Base-by-base conservation (phyloP, 2,329 filamentous ascomycete species). In the Cephalotrichum gorgonifer region DNA sequence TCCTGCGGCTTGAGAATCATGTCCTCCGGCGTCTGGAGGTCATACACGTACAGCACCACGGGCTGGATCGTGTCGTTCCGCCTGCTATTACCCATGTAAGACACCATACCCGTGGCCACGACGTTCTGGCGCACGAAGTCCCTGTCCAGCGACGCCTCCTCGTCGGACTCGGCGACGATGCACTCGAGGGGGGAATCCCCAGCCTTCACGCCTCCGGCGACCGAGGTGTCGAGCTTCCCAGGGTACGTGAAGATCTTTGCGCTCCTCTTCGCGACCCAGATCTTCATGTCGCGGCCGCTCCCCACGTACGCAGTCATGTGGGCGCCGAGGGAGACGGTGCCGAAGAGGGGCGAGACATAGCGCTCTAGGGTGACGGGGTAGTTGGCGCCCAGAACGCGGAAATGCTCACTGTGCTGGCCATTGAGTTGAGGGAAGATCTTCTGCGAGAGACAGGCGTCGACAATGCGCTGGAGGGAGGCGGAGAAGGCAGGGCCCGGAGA, bases 161-260 rank as follows among this genome's bases (percentile, higher is more conserved):
- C 87, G 30, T 69, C 74, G 2, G 80, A 77, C 63, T 93, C 87
- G 42, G 85, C 75, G 23, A 88, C 70, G 51, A 90, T 71, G 58
- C 81, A 85, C 50, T 82, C 79, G 28, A 81, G 78, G 0, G 84
- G 81, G 2, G 64, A 69, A 60, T 89, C 79, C 1, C 76, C 76
- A 0, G 83, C 78, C 49, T 82, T 77, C 57, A 90, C 79, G 0
- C 87, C 87, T 3, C 87, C 87, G 0, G 86, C 87, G 14, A 90
- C 87, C 6, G 85, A 85, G 58, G 88, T 91, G 60, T 93, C 87
- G 49, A 90, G 71, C 73, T 86, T 81, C 3, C 79, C 77, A 0
- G 81, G 81, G 56, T 86, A 90, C 0, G 85, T 89, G 62, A 83
- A 77, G 58, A 90, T 84, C 9, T 71, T 75, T 44, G 64, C 69